Evolutionary conservation across 768 basidiomycete species (phyloP).

Genomic region (Candolleomyces aberdarensis): DNA sequence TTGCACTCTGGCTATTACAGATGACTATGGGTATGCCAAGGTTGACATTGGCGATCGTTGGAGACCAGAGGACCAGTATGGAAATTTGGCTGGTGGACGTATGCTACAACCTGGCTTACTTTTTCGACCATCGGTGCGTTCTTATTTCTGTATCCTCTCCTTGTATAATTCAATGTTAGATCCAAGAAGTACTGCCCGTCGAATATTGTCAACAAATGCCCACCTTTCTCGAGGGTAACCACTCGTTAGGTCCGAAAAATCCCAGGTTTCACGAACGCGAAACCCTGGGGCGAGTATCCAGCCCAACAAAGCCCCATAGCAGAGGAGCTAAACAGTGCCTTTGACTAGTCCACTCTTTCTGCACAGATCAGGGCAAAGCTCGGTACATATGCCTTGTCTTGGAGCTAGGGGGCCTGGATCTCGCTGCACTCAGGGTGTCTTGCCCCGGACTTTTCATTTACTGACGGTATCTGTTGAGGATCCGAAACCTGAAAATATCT

Average conservation of each 20-base stretch:
- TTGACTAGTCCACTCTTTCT: constrained; percentile 76
- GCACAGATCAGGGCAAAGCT: constrained; percentile 73
- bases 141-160: neutral
- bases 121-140: constrained; percentile 26
- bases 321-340: constrained; percentile 68
- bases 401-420: constrained; percentile 77
- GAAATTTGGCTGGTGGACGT: constrained; percentile 54
- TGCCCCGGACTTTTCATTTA: neutral
- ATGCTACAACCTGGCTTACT: constrained; percentile 46
- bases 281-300: neutral
- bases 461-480: neutral
- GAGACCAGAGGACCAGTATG: constrained; percentile 29
- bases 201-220: constrained; percentile 44
- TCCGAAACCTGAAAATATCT: constrained; percentile 9
- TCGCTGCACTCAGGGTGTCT: constrained; percentile 31
- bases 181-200: constrained; percentile 43
- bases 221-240: constrained; percentile 26
- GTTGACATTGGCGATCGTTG: constrained; percentile 4
- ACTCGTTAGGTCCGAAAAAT: constrained; percentile 45
- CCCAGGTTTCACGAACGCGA: constrained; percentile 39
- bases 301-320: constrained; percentile 19
- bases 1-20: constrained; percentile 3
- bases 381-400: constrained; percentile 82
- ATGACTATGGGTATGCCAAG: constrained; percentile 7
- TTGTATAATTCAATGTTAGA: constrained; percentile 14